These are phyloP conservation scores for Claviceps spartinae DNA, from an alignment of 2,329 filamentous ascomycete species.

Conservation along the genomic window DNA sequence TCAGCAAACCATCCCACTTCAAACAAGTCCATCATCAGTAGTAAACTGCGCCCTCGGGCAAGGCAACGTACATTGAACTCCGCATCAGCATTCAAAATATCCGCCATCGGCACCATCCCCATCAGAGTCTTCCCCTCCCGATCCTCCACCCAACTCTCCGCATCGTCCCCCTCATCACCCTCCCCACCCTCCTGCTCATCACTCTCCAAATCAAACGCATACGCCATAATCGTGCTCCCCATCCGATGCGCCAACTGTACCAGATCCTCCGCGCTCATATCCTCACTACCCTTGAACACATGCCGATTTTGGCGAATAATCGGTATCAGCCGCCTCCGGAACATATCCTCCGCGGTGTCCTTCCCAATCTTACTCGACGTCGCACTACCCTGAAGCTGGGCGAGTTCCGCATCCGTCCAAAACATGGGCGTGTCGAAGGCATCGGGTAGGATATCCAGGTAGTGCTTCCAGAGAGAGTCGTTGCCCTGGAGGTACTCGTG, in stretches of 20 bases:
- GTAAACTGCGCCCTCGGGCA: too few species aligned
- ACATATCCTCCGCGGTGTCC: slow-evolving; percentile 54
- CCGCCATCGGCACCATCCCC: slow-evolving; percentile 84
- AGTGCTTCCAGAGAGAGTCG: slow-evolving; percentile 59
- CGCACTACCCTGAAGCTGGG: slow-evolving; percentile 61
- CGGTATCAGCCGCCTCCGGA: slow-evolving; percentile 41
- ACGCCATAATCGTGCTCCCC: slow-evolving; percentile 84
- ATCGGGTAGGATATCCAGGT: slow-evolving; percentile 60
- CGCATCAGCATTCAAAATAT: slow-evolving; percentile 79
- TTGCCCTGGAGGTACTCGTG: slow-evolving; percentile 52
- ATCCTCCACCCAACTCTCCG: slow-evolving; percentile 54
- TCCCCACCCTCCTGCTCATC: slow-evolving; percentile 28
- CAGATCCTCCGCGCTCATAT: slow-evolving; percentile 30
- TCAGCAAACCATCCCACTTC: neutral
- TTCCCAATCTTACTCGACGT: slow-evolving; percentile 67
- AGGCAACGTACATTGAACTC: slow-evolving; percentile 57
- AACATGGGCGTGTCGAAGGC: slow-evolving; percentile 82
- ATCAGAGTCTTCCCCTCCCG: slow-evolving; percentile 46
- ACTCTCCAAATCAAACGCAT: slow-evolving; percentile 69
- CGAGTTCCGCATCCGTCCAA: slow-evolving; percentile 60
- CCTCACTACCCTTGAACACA: slow-evolving; percentile 27
- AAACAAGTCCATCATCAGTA: too few species aligned
- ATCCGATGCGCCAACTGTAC: slow-evolving; percentile 55
- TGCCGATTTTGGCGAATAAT: slow-evolving; percentile 30
- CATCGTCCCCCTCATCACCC: slow-evolving; percentile 33